These are phyloP conservation scores for Phycomyces nitens DNA, from an alignment of 192 early-diverging fungal genomes.

Conservation along the genomic window DNA sequence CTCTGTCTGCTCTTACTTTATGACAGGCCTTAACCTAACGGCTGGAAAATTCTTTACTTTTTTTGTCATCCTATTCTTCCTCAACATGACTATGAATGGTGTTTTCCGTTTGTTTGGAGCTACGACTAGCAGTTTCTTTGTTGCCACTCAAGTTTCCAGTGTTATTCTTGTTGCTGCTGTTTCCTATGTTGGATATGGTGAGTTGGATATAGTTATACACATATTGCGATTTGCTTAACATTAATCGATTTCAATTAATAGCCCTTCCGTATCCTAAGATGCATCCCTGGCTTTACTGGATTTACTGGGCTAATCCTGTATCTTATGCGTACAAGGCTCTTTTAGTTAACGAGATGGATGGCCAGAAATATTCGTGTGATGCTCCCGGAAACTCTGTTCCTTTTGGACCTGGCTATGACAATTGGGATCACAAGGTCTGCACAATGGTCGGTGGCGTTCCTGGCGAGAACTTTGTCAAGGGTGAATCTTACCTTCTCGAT, in stretches of 20 bases:
- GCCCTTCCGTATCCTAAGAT: constrained; percentile 52
- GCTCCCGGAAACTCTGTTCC: constrained; percentile 31
- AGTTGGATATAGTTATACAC: background rate
- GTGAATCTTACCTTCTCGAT: constrained; percentile 56
- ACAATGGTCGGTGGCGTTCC: constrained; percentile 60
- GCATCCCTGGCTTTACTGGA: constrained; percentile 62
- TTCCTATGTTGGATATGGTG: constrained; percentile 62
- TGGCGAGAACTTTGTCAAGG: constrained; percentile 51
- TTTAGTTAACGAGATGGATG: constrained; percentile 60
- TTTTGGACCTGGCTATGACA: constrained; percentile 37
- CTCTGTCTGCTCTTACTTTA: constrained; percentile 56
- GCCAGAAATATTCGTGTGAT: constrained; percentile 42
- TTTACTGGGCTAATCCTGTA: constrained; percentile 64
- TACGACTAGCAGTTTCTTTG: constrained; percentile 45
- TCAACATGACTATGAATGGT: constrained; percentile 52
- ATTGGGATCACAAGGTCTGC: constrained; percentile 49
- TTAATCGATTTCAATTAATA: background rate
- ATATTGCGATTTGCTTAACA: background rate
- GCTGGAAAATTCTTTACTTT: constrained; percentile 56
- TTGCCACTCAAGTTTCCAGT: constrained; percentile 50
- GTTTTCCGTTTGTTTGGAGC: constrained; percentile 61
- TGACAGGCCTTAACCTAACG: constrained; percentile 34
- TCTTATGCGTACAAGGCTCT: constrained; percentile 57
- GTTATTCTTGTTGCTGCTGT: constrained; percentile 49
- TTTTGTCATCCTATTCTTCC: constrained; percentile 48